Evolutionary conservation across 495 filamentous ascomycete genomes (phyloP).

Genomic region (Penicillium odoratum): DNA sequence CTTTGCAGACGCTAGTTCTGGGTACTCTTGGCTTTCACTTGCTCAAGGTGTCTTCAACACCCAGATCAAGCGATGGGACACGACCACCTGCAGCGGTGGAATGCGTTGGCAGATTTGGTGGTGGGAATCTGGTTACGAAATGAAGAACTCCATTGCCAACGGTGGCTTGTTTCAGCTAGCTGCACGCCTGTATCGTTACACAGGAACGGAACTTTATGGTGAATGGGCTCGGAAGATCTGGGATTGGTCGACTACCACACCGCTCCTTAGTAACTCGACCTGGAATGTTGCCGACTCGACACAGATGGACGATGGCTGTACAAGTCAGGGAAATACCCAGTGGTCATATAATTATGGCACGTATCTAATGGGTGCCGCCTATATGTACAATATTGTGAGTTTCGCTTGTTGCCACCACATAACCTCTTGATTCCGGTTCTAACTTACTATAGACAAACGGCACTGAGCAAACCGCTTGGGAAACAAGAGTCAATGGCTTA

Average conservation of each 20-base stretch:
- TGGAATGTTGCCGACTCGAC: conserved; percentile 66
- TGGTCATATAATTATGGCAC: conserved; percentile 72
- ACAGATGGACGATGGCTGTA: conserved; percentile 52
- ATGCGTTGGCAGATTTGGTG: conserved; percentile 57
- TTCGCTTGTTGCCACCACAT: too few species aligned
- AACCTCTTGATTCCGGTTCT: background rate
- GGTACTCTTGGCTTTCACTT: conserved; percentile 69
- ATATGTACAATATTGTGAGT: conserved; percentile 67
- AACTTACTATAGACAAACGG: conserved; percentile 16
- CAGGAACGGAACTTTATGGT: conserved; percentile 60
- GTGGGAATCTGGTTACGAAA: conserved; percentile 52
- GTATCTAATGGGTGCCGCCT: conserved; percentile 65
- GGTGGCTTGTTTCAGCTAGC: conserved; percentile 69
- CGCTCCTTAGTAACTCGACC: conserved; percentile 45
- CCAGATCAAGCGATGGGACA: conserved; percentile 56
- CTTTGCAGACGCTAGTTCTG: conserved; percentile 40
- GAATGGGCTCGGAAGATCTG: conserved; percentile 67
- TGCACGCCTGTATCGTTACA: conserved; percentile 67
- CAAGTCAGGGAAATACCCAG: conserved; percentile 54
- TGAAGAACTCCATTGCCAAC: conserved; percentile 72
- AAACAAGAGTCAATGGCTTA: conserved; percentile 51
- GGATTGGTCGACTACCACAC: conserved; percentile 58
- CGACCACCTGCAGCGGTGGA: conserved; percentile 48
- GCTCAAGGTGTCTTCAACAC: conserved; percentile 78
- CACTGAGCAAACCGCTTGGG: conserved; percentile 44